Evolutionary conservation across 1,139 yeast species (phyloP).

Genomic region (Geotrichum candidum): DNA sequence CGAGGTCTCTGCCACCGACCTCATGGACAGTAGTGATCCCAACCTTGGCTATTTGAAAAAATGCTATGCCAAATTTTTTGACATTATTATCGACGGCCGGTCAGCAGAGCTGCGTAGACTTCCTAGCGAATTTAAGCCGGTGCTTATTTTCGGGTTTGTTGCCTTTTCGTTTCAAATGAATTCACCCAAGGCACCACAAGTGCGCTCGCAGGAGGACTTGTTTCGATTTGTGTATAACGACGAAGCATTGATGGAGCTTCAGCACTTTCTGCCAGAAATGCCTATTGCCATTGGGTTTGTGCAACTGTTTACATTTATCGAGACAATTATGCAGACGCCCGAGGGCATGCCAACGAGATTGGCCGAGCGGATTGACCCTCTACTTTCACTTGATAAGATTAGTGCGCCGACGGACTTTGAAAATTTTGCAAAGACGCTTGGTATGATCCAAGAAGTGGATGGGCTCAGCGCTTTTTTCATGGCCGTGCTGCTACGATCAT

Average conservation of each 20-base stretch:
- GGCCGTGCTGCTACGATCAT: background rate
- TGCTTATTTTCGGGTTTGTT: conserved; percentile 5
- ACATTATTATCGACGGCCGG: background rate
- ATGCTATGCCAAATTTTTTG: background rate
- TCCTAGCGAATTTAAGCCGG: background rate
- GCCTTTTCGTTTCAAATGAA: background rate
- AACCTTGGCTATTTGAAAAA: background rate
- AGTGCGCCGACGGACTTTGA: background rate
- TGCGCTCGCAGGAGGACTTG: background rate
- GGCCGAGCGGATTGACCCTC: background rate
- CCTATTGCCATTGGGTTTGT: conserved; percentile 3
- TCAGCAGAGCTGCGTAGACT: background rate
- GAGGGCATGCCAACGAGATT: background rate
- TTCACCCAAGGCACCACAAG: background rate
- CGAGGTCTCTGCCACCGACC: background rate
- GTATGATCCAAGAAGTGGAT: background rate
- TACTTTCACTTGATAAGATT: background rate
- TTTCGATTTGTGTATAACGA: conserved; percentile 2
- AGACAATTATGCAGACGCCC: background rate
- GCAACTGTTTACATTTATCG: conserved; percentile 4
- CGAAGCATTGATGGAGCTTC: conserved; percentile 3
- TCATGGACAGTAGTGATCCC: background rate
- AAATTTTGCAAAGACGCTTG: background rate
- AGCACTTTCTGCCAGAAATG: background rate
- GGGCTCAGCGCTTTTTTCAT: background rate